Conservation (phyloP, 805 yeast species). For the Metschnikowia aberdeeniae region DNA sequence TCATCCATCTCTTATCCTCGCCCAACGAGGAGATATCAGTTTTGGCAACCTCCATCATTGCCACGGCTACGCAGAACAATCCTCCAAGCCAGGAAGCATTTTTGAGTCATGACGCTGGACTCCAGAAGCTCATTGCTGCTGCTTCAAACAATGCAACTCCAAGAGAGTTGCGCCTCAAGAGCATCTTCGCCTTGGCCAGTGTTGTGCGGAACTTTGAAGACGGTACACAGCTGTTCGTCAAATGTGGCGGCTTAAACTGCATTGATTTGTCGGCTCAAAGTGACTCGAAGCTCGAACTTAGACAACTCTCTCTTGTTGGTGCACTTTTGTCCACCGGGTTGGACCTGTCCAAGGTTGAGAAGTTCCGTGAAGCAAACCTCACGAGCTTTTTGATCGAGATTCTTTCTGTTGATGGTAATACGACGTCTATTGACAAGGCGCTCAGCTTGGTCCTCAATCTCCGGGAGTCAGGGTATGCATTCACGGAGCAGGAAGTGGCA, state of each 20-base stretch:
- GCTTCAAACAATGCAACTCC: slow-evolving; percentile 25
- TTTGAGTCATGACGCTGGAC: slow-evolving; percentile 45
- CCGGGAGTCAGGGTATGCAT: slow-evolving; percentile 39
- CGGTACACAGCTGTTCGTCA: slow-evolving; percentile 54
- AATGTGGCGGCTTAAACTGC: slow-evolving; percentile 59
- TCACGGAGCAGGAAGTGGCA: slow-evolving; percentile 40
- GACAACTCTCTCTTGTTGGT: slow-evolving; percentile 55
- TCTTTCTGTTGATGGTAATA: slow-evolving; percentile 33
- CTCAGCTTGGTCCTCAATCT: slow-evolving; percentile 48
- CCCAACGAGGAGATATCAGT: slow-evolving; percentile 43
- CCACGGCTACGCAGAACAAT: slow-evolving; percentile 92
- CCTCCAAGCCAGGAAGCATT: slow-evolving; percentile 68
- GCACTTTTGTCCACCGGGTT: slow-evolving; percentile 55
- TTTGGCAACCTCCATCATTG: slow-evolving; percentile 69
- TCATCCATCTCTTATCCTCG: slow-evolving; percentile 49
- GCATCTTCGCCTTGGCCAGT: slow-evolving; percentile 74
- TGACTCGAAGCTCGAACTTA: slow-evolving; percentile 43
- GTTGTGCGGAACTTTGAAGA: slow-evolving; percentile 63
- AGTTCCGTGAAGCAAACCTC: slow-evolving; percentile 36
- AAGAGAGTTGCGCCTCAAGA: slow-evolving; percentile 49
- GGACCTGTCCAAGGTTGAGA: slow-evolving; percentile 34
- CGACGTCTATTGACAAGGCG: slow-evolving; percentile 55
- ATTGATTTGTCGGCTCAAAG: slow-evolving; percentile 27
- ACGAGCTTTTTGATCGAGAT: slow-evolving; percentile 29
- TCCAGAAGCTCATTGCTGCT: slow-evolving; percentile 42